These are phyloP conservation scores for Penicillium diatomitis DNA, from an alignment of 495 filamentous ascomycete genomes.

Conservation along the genomic window DNA sequence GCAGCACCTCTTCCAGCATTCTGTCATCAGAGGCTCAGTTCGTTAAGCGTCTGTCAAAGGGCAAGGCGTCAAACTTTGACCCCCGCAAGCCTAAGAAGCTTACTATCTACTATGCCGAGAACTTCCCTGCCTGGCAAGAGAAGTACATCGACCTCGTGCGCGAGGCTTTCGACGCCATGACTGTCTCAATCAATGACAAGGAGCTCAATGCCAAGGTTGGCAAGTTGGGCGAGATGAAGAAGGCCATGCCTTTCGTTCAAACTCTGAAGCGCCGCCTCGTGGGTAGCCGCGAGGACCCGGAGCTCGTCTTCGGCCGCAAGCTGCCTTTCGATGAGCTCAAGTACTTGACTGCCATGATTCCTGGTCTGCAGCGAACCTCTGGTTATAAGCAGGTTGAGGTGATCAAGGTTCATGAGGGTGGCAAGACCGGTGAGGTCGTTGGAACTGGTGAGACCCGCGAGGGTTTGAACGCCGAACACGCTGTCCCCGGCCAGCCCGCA, in stretches of 20 bases:
- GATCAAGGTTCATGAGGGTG: slow-evolving; percentile 59
- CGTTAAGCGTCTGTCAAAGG: slow-evolving; percentile 78
- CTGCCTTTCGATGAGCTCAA: slow-evolving; percentile 78
- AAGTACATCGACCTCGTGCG: slow-evolving; percentile 80
- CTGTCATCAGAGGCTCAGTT: slow-evolving; percentile 78
- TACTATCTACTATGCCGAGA: slow-evolving; percentile 71
- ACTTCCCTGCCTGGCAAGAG: slow-evolving; percentile 82
- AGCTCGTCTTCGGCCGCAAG: slow-evolving; percentile 68
- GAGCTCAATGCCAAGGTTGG: slow-evolving; percentile 60
- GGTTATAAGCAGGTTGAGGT: slow-evolving; percentile 55
- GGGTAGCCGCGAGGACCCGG: slow-evolving; percentile 41
- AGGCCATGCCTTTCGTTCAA: slow-evolving; percentile 96
- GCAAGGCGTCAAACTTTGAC: slow-evolving; percentile 72
- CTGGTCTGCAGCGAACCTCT: slow-evolving; percentile 53
- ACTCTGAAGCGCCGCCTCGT: slow-evolving; percentile 70
- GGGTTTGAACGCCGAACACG: slow-evolving; percentile 51
- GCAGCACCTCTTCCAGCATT: slow-evolving; percentile 64
- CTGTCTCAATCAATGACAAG: slow-evolving; percentile 63
- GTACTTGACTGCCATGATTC: slow-evolving; percentile 51
- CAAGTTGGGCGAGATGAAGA: slow-evolving; percentile 86
- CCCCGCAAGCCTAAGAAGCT: slow-evolving; percentile 84
- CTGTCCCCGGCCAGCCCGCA: slow-evolving; percentile 69
- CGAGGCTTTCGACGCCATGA: slow-evolving; percentile 48
- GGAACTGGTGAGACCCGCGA: slow-evolving; percentile 48
- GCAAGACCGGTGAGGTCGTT: slow-evolving; percentile 51